Evolutionary conservation across 2,329 filamentous ascomycete species (phyloP).

Genomic region (Nigrospora oryzae): DNA sequence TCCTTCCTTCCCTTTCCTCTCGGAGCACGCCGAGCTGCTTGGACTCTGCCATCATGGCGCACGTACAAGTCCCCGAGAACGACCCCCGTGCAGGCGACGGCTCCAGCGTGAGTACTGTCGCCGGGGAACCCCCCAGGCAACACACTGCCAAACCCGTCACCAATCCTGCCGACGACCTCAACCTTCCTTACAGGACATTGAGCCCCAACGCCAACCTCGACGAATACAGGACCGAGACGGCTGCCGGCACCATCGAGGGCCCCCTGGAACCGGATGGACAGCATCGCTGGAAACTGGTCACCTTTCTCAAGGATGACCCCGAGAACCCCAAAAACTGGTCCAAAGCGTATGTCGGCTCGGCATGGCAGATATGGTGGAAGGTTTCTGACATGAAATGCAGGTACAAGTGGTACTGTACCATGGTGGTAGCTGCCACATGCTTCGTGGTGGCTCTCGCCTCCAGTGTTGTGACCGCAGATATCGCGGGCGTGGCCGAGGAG

Average conservation of each 20-base stretch:
- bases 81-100: neutral
- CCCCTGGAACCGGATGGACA: constrained; percentile 12
- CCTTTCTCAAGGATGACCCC: constrained; percentile 60
- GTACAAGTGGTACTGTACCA: constrained; percentile 73
- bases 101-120: neutral
- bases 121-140: neutral
- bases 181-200: constrained; percentile 60
- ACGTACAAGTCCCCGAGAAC: constrained; percentile 1
- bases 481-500: constrained; percentile 52
- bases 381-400: too few relatives aligned
- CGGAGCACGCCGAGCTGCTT: too few relatives aligned
- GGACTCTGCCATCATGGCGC: neutral
- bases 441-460: constrained; percentile 67
- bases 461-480: constrained; percentile 70
- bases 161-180: constrained; percentile 35
- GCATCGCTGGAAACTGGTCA: constrained; percentile 41
- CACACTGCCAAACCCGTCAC: constrained; percentile 10
- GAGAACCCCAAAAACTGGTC: constrained; percentile 84
- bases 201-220: constrained; percentile 51
- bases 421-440: constrained; percentile 71
- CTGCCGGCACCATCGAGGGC: constrained; percentile 50
- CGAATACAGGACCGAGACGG: constrained; percentile 59
- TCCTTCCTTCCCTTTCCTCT: too few relatives aligned
- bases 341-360: constrained; percentile 38
- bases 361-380: too few relatives aligned